These are phyloP conservation scores for Posidonia australis DNA, from an alignment of 106 monocot species.

Conservation along the genomic window DNA sequence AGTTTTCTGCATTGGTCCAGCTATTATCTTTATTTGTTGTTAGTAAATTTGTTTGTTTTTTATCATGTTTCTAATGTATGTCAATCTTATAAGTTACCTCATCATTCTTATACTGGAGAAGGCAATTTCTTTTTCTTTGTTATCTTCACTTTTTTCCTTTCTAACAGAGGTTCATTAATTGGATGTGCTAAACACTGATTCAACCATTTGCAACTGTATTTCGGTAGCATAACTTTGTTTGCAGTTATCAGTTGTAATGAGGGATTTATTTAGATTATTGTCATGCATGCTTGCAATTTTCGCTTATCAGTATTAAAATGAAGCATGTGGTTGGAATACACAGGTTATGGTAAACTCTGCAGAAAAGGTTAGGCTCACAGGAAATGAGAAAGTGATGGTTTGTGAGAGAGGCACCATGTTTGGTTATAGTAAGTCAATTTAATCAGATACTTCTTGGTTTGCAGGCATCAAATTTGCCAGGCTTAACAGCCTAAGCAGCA, in stretches of 20 bases:
- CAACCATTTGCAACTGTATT: not conserved
- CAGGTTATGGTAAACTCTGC: conserved; percentile 91
- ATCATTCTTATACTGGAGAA: not conserved
- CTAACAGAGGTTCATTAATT: too few relatives aligned
- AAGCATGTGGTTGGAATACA: not conserved
- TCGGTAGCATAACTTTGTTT: not conserved
- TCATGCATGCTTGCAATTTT: not conserved
- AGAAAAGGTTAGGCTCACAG: conserved; percentile 85
- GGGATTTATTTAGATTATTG: not conserved
- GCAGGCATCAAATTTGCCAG: too few relatives aligned
- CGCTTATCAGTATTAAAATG: not conserved
- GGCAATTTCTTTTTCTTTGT: not conserved
- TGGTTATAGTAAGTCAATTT: conserved; percentile 75
- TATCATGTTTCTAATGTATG: too few relatives aligned
- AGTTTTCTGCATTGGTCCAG: too few relatives aligned
- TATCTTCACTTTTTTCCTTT: too few relatives aligned
- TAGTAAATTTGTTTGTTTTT: too few relatives aligned
- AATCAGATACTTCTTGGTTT: not conserved
- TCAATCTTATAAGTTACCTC: too few relatives aligned
- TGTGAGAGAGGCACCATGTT: conserved; percentile 96
- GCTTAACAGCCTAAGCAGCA: too few relatives aligned
- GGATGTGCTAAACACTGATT: too few relatives aligned
- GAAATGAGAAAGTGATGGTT: conserved; percentile 90
- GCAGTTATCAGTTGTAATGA: not conserved
- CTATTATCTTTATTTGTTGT: too few relatives aligned